Base-by-base conservation (phyloP, 2,329 filamentous ascomycete species). In the Mariannaea sp. region DNA sequence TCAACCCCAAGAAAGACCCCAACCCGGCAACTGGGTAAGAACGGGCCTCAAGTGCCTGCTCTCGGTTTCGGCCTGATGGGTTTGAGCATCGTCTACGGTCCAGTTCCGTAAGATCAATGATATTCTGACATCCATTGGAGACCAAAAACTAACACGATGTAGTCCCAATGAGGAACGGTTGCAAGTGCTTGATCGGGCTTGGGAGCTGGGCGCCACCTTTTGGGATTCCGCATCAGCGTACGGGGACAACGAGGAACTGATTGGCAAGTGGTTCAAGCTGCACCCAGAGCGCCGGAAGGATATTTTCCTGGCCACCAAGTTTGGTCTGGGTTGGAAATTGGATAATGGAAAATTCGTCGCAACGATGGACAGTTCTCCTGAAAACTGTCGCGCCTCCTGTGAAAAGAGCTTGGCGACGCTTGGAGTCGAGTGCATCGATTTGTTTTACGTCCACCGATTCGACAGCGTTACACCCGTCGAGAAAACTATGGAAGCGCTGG, bases 381-480 rank as follows among this genome's bases (percentile, higher is more conserved):
- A 53, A 8, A 48, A 22, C 16, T 48, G 43, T 10, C 43, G 43
- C 7, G 36, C 58, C 33, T 55, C 64, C 4, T 61, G 57, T 33
- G 66, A 68, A 29, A 51, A 56, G 14, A 73, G 69, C 40, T 67
- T 84, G n/a, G 36, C 70, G 56, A 13, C 8, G 4, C 44, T 54
- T 3, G 77, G 77, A 2, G 74, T 78, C 0, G 69, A 73, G 4
- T 75, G 75, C 51, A 77, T 84, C 49, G 82, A 84, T 58, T 72
- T 85, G 7, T 75, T 77, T 57, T 79, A 80, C 58, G 70, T 76
- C 22, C 78, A 81, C 55, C 72, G 78, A 4, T 49, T 78, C 19
- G 77, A 81, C 51, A 65, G 66, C 1, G 59, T 66, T 9, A 77
- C 73, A 1, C 75, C 77, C 0, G 68, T 75, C 10, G 75, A 78